Base-by-base conservation (phyloP, 1,284 basidiomycete genomes). In the Ceratobasidium sp. region DNA sequence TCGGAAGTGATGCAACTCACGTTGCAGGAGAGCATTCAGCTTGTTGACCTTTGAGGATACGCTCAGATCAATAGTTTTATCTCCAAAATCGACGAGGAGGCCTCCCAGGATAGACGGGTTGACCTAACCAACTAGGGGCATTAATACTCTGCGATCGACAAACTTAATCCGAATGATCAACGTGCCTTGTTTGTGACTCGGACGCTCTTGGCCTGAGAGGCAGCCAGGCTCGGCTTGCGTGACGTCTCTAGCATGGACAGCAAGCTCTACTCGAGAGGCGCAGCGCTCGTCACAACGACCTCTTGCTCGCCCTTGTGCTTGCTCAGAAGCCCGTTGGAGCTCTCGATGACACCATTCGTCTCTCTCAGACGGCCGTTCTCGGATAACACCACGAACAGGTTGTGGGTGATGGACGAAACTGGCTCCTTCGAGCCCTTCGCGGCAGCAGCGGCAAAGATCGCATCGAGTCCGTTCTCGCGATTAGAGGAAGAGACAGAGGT, bases 21-120 rank as follows among this genome's bases (percentile, higher is more conserved):
- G 90, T 83, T 92, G 88, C 73, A 99, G 89, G 82, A 94, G 89
- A 80, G 90, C 89, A 89, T 98, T 99, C 84, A 98, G 90, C 87
- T 96, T 96, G 85, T 92, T 97, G 82, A 99, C 95, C 78, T 95
- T 93, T 78, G 93, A 94, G 71, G 92, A 91, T 74, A 98, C 96
- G 81, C 94, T 96, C 79, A 99, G 89, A 86, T 99, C 98, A 81
- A 98, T 94, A 75, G 95, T 96, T 88, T 97, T 97, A 88, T 99
- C 97, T 80, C 96, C 98, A 84, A 99, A 97, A 87, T 99, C 97
- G 75, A 99, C 93, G 77, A 98, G 88, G 78, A 99, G 86, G 76
- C 97, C 97, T 78, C 96, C 96, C 77, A 98, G 86, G 77, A 97
- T 87, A 20, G 90, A 87, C 61, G 95, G 91, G 87, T 97, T 96